Conservation (phyloP, 495 filamentous ascomycete species). For the Penicillium herquei region DNA sequence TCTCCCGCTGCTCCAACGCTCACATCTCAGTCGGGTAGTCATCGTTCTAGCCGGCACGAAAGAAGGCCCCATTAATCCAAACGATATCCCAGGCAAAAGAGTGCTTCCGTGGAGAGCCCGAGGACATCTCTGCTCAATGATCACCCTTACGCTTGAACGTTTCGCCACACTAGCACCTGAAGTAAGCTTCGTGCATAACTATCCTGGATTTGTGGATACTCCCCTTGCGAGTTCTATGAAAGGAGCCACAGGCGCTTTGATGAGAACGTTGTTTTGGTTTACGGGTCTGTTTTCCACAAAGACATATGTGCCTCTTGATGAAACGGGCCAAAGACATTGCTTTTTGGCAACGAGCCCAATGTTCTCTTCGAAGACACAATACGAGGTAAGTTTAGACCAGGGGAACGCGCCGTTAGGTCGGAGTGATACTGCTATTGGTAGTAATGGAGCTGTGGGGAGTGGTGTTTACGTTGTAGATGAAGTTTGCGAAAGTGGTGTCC, state of each 20-base stretch:
- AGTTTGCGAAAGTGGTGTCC: not conserved
- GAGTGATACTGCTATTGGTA: not conserved
- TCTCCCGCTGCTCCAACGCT: constrained; percentile 52
- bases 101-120: constrained; percentile 22
- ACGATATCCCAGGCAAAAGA: constrained; percentile 44
- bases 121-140: constrained; percentile 43
- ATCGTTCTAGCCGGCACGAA: constrained; percentile 50
- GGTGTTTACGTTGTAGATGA: not conserved
- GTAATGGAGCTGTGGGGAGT: not conserved
- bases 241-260: no score
- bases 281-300: no score
- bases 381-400: not conserved
- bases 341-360: not conserved
- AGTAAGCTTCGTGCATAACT: constrained; percentile 11
- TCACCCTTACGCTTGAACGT: constrained; percentile 50
- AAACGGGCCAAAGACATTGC: not conserved
- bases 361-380: not conserved
- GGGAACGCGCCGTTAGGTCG: not conserved
- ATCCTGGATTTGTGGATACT: constrained; percentile 1
- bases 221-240: no score
- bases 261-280: not conserved
- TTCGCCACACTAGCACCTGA: constrained; percentile 32
- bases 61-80: constrained; percentile 50
- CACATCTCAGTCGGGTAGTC: constrained; percentile 56
- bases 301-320: no score